Evolutionary conservation across 192 early-diverging fungal species (phyloP).

Genomic region (Backusella circina): DNA sequence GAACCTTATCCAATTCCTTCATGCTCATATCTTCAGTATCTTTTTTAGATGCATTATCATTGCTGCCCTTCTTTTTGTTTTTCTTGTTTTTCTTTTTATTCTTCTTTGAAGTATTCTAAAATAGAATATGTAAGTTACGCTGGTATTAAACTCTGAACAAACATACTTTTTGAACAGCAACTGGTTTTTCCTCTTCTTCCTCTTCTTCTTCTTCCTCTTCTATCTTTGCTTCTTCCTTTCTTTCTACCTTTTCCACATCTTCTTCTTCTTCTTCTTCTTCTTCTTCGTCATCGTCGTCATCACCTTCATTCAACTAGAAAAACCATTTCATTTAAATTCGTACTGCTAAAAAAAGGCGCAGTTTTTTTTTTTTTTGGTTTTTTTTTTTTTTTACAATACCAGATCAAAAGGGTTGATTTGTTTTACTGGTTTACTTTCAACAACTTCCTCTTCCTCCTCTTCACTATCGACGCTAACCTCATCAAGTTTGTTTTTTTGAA

Average conservation of each 20-base stretch:
- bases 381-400: constrained; percentile 40
- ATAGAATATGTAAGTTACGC: neutral
- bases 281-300: constrained; percentile 25
- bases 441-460: constrained; percentile 34
- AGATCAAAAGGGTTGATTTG: constrained; percentile 57
- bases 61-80: constrained; percentile 26
- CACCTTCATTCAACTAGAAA: constrained; percentile 48
- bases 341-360: neutral
- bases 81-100: constrained; percentile 53
- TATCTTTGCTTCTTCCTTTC: neutral
- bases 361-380: constrained; percentile 11
- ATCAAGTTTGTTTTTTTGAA: constrained; percentile 24
- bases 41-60: constrained; percentile 9
- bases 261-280: constrained; percentile 32
- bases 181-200: neutral
- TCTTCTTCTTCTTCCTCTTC: neutral
- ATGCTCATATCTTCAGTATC: constrained; percentile 48
- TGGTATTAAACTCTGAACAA: neutral
- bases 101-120: constrained; percentile 24
- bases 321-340: neutral
- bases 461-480: constrained; percentile 26
- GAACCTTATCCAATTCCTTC: constrained; percentile 62
- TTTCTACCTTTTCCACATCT: constrained; percentile 30
- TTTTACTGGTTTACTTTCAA: constrained; percentile 23
- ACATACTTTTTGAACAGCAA: neutral